Base-by-base conservation (phyloP, 2,329 filamentous ascomycete species). In the Dendryphion nanum region DNA sequence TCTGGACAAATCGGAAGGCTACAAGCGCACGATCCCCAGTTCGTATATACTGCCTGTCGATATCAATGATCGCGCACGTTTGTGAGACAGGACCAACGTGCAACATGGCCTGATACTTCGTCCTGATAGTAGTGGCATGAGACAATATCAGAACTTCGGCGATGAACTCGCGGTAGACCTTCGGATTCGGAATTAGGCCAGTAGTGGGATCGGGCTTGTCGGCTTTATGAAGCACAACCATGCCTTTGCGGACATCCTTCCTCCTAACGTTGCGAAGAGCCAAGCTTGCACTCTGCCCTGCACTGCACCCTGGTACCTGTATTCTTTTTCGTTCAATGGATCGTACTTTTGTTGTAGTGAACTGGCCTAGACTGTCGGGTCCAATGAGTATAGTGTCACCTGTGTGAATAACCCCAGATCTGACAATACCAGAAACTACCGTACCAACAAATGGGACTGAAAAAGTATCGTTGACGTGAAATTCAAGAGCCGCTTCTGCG, bases 361-460 rank as follows among this genome's bases (percentile, higher is more conserved):
- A 98, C 42, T 95, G 86, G 2, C 93, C 93, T 1, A 96, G 74
- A 1, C 86, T 85, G 66, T 97, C 91, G 0, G 93, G 93, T 0
- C 93, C 93, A 18, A 98, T 81, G 24, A 95, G 76, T 4, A 98
- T 83, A 6, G 77, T 82, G 58, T 98, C 93, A n/a, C 91, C 91
- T 1, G 87, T 80, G 61, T 97, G 93, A 13, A 95, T 79, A 1
- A 94, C 83, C 1, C 91, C 76, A 26, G 70, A 74, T 56, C 94
- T 95, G 45, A 97, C 83, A 21, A 98, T 90, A 0, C 93, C 93
- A 23, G 88, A 93, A 2, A 98, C 90, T 0, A 98, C 93, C 0
- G 93, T 98, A 10, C 93, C 93, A 1, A 95, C 89, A 64, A 95
- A 95, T 2, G 93, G 93, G 4, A 98, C 93, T 0, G 90, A 96